These are phyloP conservation scores for Adenanthera pavonina DNA, from an alignment of 306 rosid genomes.

Conservation along the genomic window DNA sequence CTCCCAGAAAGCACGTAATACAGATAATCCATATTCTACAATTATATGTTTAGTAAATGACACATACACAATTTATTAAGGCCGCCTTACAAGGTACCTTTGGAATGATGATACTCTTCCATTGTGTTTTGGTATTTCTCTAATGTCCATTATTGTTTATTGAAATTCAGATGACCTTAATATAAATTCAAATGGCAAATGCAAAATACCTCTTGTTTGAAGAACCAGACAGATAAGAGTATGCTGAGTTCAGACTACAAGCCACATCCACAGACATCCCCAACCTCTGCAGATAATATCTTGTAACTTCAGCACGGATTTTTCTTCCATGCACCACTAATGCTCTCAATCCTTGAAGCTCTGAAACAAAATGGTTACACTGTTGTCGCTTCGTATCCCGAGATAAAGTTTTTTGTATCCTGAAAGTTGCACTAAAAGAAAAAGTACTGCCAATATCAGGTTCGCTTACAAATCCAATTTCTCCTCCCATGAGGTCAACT, in stretches of 20 bases:
- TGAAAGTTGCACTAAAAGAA: conserved; percentile 77
- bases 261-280: conserved; percentile 74
- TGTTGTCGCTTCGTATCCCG: conserved; percentile 60
- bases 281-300: conserved; percentile 78
- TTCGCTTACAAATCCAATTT: conserved; percentile 91
- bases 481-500: conserved; percentile 95
- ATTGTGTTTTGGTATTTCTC: neutral
- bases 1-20: conserved; percentile 8
- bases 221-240: conserved; percentile 55
- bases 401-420: conserved; percentile 60
- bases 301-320: conserved; percentile 80
- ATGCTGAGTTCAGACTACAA: conserved; percentile 58
- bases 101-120: neutral
- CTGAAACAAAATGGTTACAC: conserved; percentile 51
- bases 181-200: conserved; percentile 18
- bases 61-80: neutral
- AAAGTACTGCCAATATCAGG: conserved; percentile 88
- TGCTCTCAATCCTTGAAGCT: conserved; percentile 73
- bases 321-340: conserved; percentile 71
- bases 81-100: neutral
- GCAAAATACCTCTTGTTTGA: conserved; percentile 58
- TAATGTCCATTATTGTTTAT: neutral
- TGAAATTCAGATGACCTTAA: neutral
- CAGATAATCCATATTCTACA: neutral
- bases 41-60: neutral